Conservation (phyloP, 2,329 filamentous ascomycete genomes). For the Parafenestella ontariensis region DNA sequence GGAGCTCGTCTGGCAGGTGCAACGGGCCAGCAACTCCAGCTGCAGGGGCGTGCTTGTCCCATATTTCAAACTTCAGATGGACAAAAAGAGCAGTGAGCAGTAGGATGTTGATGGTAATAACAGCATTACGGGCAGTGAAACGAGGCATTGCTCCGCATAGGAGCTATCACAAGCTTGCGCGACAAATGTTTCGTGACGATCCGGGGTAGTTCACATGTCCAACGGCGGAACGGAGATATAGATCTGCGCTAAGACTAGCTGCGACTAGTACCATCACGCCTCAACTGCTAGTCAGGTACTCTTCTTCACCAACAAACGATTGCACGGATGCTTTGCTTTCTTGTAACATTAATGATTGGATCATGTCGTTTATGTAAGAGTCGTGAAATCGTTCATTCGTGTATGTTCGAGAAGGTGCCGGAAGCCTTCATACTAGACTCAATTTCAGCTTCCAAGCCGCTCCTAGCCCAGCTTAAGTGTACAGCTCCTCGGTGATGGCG, state of each 20-base stretch:
- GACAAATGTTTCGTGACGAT: not conserved
- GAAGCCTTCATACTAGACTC: not conserved
- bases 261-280: slow-evolving; percentile 4
- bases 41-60: slow-evolving; percentile 20
- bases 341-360: not conserved
- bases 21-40: slow-evolving; percentile 14
- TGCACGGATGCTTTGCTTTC: not conserved
- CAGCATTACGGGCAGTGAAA: slow-evolving; percentile 36
- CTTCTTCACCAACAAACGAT: not conserved
- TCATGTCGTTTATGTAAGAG: not conserved
- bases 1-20: slow-evolving; percentile 22
- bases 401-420: not conserved
- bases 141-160: slow-evolving; percentile 34
- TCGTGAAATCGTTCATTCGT: not conserved
- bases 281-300: not conserved
- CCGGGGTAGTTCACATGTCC: not conserved
- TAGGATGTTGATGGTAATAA: slow-evolving; percentile 28
- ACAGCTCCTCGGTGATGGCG: slow-evolving; percentile 57
- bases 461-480: slow-evolving; percentile 46
- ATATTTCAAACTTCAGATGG: slow-evolving; percentile 41
- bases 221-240: not conserved
- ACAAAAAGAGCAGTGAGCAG: slow-evolving; percentile 37
- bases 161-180: slow-evolving; percentile 6
- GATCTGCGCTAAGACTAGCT: not conserved
- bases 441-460: not conserved